Base-by-base conservation (phyloP, 805 yeast species). In the Nakazawaea wyomingensis region DNA sequence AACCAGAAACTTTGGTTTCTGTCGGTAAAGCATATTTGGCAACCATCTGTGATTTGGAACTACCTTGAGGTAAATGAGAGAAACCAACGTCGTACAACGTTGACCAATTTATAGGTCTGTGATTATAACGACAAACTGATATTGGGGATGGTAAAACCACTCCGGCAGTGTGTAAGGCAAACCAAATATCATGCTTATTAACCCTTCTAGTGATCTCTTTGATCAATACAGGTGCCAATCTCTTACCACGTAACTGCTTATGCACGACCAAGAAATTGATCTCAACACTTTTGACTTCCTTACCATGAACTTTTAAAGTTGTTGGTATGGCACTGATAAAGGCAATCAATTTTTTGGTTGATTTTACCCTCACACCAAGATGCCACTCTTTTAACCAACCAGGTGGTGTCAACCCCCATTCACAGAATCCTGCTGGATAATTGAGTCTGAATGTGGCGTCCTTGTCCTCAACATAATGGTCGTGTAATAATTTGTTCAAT, bases 151-250 rank as follows among this genome's bases (percentile, higher is more conserved):
- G 99, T 45, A 93, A 70, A 2, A 88, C 82, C 3, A 82, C 79
- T 9, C 98, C 99, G 0, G 91, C 96, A 8, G 99, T 91, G 64
- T 87, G 88, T 47, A 93, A 72, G 0, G 98, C 99, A 62, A 90
- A 97, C 96, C 97, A 93, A 47, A 90, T 85, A 46, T 85, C 78
- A 34, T 73, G 71, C 49, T 77, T 73, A 64, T 93, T 91, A 50
- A 93, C 93, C 52, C 98, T 74, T 59, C 99, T 76, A 4, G 98
- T 93, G 51, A 93, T 84, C 63, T 93, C 99, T 56, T 85, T 85
- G 62, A 93, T 93, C 55, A 93, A 69, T 10, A 93, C 85, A 1
- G 99, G 99, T 1, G 99, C 90, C 59, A 93, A 72, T 54, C 99
- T 80, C 62, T 93, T 93, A n/a, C 88, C 74, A 58, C 99, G 75